Conservation (phyloP, 495 filamentous ascomycete genomes). For the Clohesyomyces aquaticus region DNA sequence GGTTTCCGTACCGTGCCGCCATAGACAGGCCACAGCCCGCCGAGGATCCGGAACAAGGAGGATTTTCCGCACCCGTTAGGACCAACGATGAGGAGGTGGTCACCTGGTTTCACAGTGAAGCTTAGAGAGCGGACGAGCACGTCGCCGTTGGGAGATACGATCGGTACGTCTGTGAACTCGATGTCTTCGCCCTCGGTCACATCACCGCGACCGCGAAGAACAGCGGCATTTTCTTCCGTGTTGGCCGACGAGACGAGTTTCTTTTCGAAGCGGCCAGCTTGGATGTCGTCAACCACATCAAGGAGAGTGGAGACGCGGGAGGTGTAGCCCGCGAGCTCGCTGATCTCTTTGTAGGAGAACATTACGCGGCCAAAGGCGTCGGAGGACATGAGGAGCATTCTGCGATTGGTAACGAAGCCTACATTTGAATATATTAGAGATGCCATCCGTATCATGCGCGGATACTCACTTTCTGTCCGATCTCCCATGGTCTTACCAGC, state of each 20-base stretch:
- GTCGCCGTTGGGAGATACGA: constrained; percentile 95
- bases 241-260: constrained; percentile 87
- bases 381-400: constrained; percentile 86
- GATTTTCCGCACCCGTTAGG: constrained; percentile 98
- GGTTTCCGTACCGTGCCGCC: constrained; percentile 91
- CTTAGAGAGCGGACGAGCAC: constrained; percentile 81
- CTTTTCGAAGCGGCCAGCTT: constrained; percentile 88
- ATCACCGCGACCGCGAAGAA: constrained; percentile 76
- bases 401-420: constrained; percentile 90
- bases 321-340: constrained; percentile 94
- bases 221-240: constrained; percentile 73
- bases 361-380: constrained; percentile 96
- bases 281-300: constrained; percentile 92
- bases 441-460: not conserved
- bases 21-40: constrained; percentile 98
- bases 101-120: constrained; percentile 81
- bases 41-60: constrained; percentile 91
- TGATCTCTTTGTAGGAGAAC: constrained; percentile 97
- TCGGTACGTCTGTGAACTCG: constrained; percentile 89
- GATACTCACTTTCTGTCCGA: constrained; percentile 75
- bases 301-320: constrained; percentile 85
- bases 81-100: constrained; percentile 92
- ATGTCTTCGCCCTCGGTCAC: constrained; percentile 80
- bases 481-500: constrained; percentile 79
- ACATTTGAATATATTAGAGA: constrained; percentile 2